Base-by-base conservation (phyloP, 2,329 filamentous ascomycete genomes). In the Xylaria sp. region DNA sequence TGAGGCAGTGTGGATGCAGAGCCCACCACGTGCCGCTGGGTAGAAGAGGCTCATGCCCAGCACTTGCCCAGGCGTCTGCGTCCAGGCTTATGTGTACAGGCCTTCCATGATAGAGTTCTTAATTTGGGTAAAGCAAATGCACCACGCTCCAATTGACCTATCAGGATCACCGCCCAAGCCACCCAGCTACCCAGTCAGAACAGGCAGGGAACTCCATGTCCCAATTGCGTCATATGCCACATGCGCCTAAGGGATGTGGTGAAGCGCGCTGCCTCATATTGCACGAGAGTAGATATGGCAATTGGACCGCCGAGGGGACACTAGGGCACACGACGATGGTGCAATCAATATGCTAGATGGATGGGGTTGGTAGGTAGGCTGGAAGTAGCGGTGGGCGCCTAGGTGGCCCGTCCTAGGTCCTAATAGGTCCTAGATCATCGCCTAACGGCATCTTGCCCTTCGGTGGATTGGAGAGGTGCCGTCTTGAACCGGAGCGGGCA, bases 111-210 rank as follows among this genome's bases (percentile, higher is more conserved):
- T 61, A 51, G 63, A 62, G 45, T 65, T 50, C 59, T 59, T 32
- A 32, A 57, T 68, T 39, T 60, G 48, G 63, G 48, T 48, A 34
- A 21, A 45, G 51, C 11, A 54, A 32, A 61, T 69, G 55, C 60
- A 64, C 30, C 55, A 56, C 19, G 30, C 27, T n/a, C 48, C 68
- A 72, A 75, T 75, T 75, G 74, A 50, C 75, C 73, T 75, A 75
- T 75, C 68, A 74, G 73, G 48, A 34, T 62, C 60, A 53, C 51
- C 62, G 64, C 65, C 61, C 66, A 60, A 68, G 66, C 69, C 59
- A 59, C 47, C 42, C 39, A 55, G 50, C 60, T 57, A 48, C 61
- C 61, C 47, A 55, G 56, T 6, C 34, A 61, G 55, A 14, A 39
- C 32, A 53, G 55, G 53, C 9, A 47, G 53, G 48, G 24, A 53